Percentiles rank a stretch among this genome's conserved stretches.
phyloP scores from a whole-genome alignment of 225 moss, liverwort and hornwort genomes.

The Polytrichum commune region DNA sequence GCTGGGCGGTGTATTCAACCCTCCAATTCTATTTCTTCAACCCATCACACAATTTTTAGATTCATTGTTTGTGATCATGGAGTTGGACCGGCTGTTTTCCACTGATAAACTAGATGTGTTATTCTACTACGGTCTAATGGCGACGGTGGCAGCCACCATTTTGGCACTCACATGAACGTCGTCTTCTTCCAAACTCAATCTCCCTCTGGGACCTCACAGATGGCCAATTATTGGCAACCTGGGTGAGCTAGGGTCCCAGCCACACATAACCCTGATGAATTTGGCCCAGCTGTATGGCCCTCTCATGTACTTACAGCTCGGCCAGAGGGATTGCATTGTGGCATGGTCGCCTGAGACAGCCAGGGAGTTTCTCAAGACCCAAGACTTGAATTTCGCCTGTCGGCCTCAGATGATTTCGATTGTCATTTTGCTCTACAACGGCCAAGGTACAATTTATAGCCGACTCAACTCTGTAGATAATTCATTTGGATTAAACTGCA shows the following conservation, averaged over 20 bases:
- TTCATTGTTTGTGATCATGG: too few species aligned
- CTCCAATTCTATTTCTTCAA: too few species aligned
- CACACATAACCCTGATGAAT: not conserved
- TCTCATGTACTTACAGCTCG: constrained; percentile 16
- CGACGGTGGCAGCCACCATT: constrained; percentile 15
- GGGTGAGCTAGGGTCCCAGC: constrained; percentile 21
- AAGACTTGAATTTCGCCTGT: constrained; percentile 19
- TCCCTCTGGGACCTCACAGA: constrained; percentile 30
- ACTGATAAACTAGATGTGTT: not conserved
- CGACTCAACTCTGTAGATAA: not conserved
- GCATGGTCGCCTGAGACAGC: constrained; percentile 13
- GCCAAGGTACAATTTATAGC: too few species aligned
- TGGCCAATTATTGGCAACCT: constrained; percentile 32
- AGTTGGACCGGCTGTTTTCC: too few species aligned
- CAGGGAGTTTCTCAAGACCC: constrained; percentile 19
- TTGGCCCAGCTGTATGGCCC: constrained; percentile 17
- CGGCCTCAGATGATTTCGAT: not conserved
- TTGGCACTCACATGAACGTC: constrained; percentile 9
- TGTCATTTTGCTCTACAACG: not conserved
- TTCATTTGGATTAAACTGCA: not conserved
- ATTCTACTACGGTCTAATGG: constrained; percentile 15
- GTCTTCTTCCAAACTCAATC: constrained; percentile 5
- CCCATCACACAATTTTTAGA: too few species aligned
- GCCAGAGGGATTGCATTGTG: constrained; percentile 10
- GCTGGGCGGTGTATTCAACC: too few species aligned